These are phyloP conservation scores for Linnemannia schmuckeri DNA, from an alignment of 192 early-diverging fungal species.

Conservation along the genomic window DNA sequence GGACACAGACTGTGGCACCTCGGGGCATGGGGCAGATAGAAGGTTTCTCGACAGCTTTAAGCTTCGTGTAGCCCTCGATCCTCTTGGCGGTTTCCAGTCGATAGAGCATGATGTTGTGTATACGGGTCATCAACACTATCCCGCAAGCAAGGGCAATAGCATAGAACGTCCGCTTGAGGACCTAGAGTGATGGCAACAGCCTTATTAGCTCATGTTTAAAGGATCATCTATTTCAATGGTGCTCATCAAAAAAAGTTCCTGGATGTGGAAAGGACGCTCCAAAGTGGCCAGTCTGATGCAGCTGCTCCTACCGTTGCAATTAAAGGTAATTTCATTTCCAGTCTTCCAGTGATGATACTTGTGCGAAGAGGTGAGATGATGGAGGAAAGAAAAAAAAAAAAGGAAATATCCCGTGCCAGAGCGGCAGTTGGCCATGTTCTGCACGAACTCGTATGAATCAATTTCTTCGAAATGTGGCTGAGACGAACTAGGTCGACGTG, in stretches of 20 bases:
- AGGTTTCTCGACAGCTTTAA: conserved; percentile 1
- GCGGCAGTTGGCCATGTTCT: too few species aligned
- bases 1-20: conserved; percentile 6
- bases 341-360: not conserved
- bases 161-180: not conserved
- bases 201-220: conserved; percentile 13
- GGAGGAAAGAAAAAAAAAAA: not conserved
- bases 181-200: conserved; percentile 15
- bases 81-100: not conserved
- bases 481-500: too few species aligned
- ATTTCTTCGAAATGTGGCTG: too few species aligned
- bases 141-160: conserved; percentile 6
- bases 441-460: too few species aligned
- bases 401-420: too few species aligned
- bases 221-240: conserved; percentile 8
- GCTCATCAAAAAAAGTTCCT: not conserved
- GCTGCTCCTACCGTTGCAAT: conserved; percentile 1
- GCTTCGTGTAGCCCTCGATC: not conserved
- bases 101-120: conserved; percentile 10
- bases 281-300: not conserved
- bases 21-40: conserved; percentile 7
- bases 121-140: conserved; percentile 1
- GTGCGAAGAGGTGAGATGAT: not conserved
- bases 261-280: not conserved
- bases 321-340: not conserved